Conservation (phyloP, 306 rosid genomes). For the Malus fusca region DNA sequence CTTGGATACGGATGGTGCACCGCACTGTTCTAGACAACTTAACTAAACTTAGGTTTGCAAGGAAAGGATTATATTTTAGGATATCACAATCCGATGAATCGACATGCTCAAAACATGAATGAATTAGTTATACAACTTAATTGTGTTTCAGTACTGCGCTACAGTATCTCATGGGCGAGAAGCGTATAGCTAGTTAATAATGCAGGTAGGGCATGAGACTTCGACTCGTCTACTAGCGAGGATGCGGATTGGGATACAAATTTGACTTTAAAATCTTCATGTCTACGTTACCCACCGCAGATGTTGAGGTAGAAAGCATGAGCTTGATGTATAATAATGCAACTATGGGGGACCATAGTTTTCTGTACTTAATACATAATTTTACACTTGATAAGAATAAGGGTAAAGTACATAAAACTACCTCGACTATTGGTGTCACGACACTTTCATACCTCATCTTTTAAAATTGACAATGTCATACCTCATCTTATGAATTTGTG, state of each 20-base stretch:
- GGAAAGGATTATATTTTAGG: too few relatives aligned
- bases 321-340: neutral
- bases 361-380: neutral
- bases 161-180: neutral
- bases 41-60: neutral
- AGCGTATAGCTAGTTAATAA: neutral
- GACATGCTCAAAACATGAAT: too few relatives aligned
- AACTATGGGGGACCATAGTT: neutral
- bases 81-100: neutral
- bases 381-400: too few relatives aligned
- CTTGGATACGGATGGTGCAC: neutral
- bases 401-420: too few relatives aligned
- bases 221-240: neutral
- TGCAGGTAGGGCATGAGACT: neutral
- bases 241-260: neutral
- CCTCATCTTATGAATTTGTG: too few relatives aligned
- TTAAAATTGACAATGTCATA: too few relatives aligned
- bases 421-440: too few relatives aligned
- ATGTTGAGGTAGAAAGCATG: neutral
- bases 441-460: too few relatives aligned
- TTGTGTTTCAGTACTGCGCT: too few relatives aligned
- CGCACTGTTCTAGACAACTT: accelerated
- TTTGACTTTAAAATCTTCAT: neutral
- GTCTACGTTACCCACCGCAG: neutral
- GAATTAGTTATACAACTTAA: too few relatives aligned